phyloP scores from a whole-genome alignment of 169 alveolate genomes.

The Sarcocystis neurona region DNA sequence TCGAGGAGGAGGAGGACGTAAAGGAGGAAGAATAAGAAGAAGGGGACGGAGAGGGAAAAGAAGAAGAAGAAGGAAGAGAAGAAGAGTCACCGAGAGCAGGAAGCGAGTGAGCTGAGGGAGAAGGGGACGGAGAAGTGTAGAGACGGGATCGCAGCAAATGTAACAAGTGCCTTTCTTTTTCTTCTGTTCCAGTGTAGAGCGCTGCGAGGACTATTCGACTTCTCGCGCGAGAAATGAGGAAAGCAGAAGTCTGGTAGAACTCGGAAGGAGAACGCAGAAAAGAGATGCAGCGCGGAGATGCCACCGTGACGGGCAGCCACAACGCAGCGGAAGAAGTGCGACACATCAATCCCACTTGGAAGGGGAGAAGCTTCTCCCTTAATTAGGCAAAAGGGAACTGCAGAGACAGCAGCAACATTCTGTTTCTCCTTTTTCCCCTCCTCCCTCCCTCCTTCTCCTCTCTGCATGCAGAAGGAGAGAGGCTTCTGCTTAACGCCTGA shows the following conservation, averaged over 20 bases:
- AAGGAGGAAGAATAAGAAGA: too few species aligned
- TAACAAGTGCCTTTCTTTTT: constrained; percentile 23
- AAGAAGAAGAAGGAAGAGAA: too few species aligned
- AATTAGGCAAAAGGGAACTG: background rate
- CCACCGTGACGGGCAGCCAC: background rate
- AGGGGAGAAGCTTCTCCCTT: background rate
- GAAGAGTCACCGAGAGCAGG: too few species aligned
- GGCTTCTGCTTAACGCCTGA: too few species aligned
- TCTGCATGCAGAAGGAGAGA: too few species aligned
- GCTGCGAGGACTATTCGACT: constrained; percentile 36
- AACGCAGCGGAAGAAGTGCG: background rate
- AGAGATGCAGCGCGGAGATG: constrained; percentile 37
- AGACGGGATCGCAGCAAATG: background rate
- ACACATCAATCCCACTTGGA: background rate
- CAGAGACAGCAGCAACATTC: background rate
- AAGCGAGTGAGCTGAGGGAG: too few species aligned
- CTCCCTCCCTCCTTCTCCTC: too few species aligned
- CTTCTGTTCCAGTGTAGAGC: constrained; percentile 48
- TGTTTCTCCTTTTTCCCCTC: too few species aligned
- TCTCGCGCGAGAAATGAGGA: constrained; percentile 1
- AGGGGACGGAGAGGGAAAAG: too few species aligned
- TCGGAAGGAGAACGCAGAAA: constrained; percentile 19
- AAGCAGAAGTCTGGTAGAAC: constrained; percentile 10
- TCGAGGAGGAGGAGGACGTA: too few species aligned
- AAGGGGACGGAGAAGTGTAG: too few species aligned